Evolutionary conservation across 495 filamentous ascomycete genomes (phyloP).

Genomic region (Elasticomyces elasticus): DNA sequence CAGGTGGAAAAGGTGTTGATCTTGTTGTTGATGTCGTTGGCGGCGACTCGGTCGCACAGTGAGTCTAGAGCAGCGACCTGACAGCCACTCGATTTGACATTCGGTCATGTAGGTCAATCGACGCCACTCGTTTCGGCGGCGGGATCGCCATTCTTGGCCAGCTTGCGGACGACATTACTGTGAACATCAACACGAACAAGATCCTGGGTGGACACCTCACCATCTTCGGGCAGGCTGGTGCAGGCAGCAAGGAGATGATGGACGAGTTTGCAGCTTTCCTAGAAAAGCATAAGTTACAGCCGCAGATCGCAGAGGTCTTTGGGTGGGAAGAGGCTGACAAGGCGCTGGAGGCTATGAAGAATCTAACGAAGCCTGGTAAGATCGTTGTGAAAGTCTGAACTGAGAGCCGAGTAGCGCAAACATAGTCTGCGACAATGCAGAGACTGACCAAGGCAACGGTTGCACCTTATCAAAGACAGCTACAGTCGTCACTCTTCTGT

Average conservation of each 20-base stretch:
- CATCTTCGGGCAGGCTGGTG: conserved; percentile 6
- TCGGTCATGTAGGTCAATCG: neutral
- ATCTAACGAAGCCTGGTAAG: conserved; percentile 37
- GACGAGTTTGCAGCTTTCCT: conserved; percentile 25
- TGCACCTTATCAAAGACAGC: too few species aligned
- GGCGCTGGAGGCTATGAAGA: conserved; percentile 37
- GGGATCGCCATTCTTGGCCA: conserved; percentile 8
- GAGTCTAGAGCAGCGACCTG: neutral
- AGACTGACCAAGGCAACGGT: too few species aligned
- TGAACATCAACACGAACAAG: neutral
- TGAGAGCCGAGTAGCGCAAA: too few species aligned
- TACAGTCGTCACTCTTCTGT: too few species aligned
- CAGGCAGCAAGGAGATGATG: conserved; percentile 10
- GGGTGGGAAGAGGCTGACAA: conserved; percentile 28
- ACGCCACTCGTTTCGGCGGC: conserved; percentile 9
- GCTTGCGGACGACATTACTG: neutral
- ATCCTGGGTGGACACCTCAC: conserved; percentile 2
- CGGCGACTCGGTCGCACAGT: conserved; percentile 34
- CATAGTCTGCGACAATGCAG: too few species aligned
- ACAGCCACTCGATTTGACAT: neutral
- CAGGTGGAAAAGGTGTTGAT: conserved; percentile 33
- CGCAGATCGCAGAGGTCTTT: conserved; percentile 26
- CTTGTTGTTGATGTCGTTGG: conserved; percentile 43
- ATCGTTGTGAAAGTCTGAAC: conserved; percentile 6
- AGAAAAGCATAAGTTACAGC: conserved; percentile 24